Evolutionary conservation across 257 asterid genomes (phyloP).

Genomic region (Ajuga chamaepitys): DNA sequence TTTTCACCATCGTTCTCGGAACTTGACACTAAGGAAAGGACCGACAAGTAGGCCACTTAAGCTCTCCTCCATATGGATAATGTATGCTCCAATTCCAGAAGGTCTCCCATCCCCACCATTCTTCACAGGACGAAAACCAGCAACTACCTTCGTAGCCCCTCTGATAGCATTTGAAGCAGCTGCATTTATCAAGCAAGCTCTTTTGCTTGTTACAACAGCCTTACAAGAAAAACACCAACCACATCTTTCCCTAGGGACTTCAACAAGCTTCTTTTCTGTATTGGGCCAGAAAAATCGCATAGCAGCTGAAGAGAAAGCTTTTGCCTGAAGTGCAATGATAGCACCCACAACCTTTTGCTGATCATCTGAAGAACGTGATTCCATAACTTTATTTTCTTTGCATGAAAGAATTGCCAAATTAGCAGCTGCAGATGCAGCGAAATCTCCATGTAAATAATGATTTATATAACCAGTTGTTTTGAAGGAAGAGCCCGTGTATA

Average conservation of each 20-base stretch:
- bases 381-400: slow-evolving; percentile 49
- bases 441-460: slow-evolving; percentile 75
- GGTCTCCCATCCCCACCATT: slow-evolving; percentile 56
- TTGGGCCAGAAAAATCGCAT: slow-evolving; percentile 79
- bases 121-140: slow-evolving; percentile 49
- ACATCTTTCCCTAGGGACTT: slow-evolving; percentile 85
- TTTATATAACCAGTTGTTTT: slow-evolving; percentile 50
- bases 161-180: slow-evolving; percentile 73
- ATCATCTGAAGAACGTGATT: slow-evolving; percentile 34
- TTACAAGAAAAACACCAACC: slow-evolving; percentile 85
- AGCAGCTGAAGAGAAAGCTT: slow-evolving; percentile 69
- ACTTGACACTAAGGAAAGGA: slow-evolving; percentile 47
- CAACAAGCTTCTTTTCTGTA: slow-evolving; percentile 64
- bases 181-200: slow-evolving; percentile 75
- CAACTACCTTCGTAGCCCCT: slow-evolving; percentile 49
- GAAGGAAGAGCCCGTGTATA: slow-evolving; percentile 64
- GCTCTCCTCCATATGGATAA: slow-evolving; percentile 72
- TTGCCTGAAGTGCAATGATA: slow-evolving; percentile 50
- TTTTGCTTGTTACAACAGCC: slow-evolving; percentile 58
- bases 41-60: slow-evolving; percentile 63
- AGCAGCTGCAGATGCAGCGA: slow-evolving; percentile 87
- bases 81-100: slow-evolving; percentile 51
- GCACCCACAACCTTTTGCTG: slow-evolving; percentile 42
- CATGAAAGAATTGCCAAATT: slow-evolving; percentile 57
- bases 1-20: slow-evolving; percentile 64